These are phyloP conservation scores for Helianthus tuberosus DNA, from an alignment of 129 eudicot genomes.

Conservation along the genomic window DNA sequence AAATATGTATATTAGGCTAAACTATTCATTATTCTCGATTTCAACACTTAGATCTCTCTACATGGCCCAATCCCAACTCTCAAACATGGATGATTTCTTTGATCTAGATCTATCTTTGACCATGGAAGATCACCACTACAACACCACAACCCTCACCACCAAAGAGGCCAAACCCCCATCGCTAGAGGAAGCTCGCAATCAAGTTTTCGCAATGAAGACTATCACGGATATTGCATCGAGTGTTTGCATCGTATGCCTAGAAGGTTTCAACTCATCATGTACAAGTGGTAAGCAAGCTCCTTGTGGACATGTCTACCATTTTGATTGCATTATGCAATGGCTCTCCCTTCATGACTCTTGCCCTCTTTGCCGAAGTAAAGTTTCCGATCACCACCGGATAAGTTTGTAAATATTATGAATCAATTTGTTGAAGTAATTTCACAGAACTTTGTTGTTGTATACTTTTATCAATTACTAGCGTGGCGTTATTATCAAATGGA, in stretches of 20 bases:
- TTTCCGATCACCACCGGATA: slow-evolving; percentile 33
- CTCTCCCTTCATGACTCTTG: slow-evolving; percentile 54
- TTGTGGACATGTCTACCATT: slow-evolving; percentile 68
- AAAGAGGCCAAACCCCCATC: background rate
- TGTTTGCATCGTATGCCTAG: slow-evolving; percentile 47
- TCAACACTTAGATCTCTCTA: background rate
- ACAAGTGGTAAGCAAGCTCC: slow-evolving; percentile 33
- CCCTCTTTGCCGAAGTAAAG: slow-evolving; percentile 60
- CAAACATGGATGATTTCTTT: slow-evolving; percentile 26
- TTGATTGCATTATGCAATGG: slow-evolving; percentile 53
- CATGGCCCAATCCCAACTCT: slow-evolving; percentile 10
- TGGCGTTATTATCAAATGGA: background rate
- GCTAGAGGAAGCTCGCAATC: slow-evolving; percentile 21
- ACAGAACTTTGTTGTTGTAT: background rate
- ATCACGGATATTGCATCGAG: slow-evolving; percentile 6
- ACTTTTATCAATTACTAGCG: background rate
- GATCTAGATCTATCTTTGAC: slow-evolving; percentile 38
- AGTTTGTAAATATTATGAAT: slow-evolving; percentile 10
- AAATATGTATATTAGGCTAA: background rate
- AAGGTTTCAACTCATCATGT: slow-evolving; percentile 34
- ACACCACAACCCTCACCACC: background rate
- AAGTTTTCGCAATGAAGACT: slow-evolving; percentile 26
- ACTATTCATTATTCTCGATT: background rate
- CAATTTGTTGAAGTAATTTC: background rate
- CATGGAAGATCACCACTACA: slow-evolving; percentile 30